Base-by-base conservation (phyloP, 2,329 filamentous ascomycete species). In the Pestalotiopsis sp. region DNA sequence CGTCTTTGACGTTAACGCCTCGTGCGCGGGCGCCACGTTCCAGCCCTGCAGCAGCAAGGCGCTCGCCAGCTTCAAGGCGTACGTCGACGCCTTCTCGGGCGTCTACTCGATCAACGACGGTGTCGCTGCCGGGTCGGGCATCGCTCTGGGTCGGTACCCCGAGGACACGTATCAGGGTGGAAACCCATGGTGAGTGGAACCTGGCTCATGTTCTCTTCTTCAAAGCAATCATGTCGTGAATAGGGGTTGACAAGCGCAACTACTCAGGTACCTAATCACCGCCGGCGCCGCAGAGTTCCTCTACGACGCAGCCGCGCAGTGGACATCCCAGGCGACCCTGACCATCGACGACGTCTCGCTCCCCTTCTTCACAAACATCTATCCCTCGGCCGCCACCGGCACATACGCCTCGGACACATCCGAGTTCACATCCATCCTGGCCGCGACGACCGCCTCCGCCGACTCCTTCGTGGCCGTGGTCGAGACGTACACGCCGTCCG, bases 221-320 rank as follows among this genome's bases (percentile, higher is more conserved):
- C 12, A 12, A 59, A 17, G 4, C 25, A 9, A 14, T 17, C 60
- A 27, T 41, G 9, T 59, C 23, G 14, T n/a, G 2, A 25, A 11
- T 14, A 23, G n/a, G 11, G 45, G 12, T 20, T 61, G 20, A 60
- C 70, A 64, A 72, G 23, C 17, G 23, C 5, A 41, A 31, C 5
- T 1, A 12, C 13, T 31, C 20, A 74, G 72, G 73, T 85, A 88
- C 69, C 79, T 89, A 36, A 83, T 82, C 71, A 90, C 86, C 1
- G 77, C 87, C 17, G 86, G 85, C 5, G 87, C 87, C 2, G 87
- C 87, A 7, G 87, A 90, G 73, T 85, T 86, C 63, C 81, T 90
- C 4, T 90, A 89, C 74, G 83, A 87, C 69, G 87, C 87, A 1
- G 75, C 87, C 1, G 86, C 86, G 63, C 85, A 87, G 69, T 89